Conservation (phyloP, 768 basidiomycete species). For the Suillus bovinus region DNA sequence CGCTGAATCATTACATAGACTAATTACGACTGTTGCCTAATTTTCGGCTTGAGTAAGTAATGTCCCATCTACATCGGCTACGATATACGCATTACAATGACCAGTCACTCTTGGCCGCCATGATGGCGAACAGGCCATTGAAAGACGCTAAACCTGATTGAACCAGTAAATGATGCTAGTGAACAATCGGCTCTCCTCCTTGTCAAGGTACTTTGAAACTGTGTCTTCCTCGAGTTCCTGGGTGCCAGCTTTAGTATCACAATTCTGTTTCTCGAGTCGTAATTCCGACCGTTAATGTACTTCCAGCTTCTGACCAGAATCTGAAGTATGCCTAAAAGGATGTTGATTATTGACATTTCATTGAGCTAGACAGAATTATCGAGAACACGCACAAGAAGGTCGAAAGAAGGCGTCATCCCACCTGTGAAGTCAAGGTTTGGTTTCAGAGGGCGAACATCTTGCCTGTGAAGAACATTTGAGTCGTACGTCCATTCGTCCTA, state of each 20-base stretch:
- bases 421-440: constrained; percentile 32
- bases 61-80: constrained; percentile 45
- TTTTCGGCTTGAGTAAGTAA: constrained; percentile 49
- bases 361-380: neutral
- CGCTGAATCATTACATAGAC: constrained; percentile 7
- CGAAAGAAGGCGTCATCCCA: constrained; percentile 74
- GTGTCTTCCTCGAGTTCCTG: constrained; percentile 51
- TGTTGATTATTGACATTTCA: neutral
- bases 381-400: constrained; percentile 46
- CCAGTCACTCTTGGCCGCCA: constrained; percentile 52
- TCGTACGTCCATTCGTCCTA: constrained; percentile 76
- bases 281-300: constrained; percentile 65
- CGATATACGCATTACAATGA: constrained; percentile 13
- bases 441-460: neutral
- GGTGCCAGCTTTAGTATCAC: constrained; percentile 49
- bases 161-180: neutral
- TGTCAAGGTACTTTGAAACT: constrained; percentile 36
- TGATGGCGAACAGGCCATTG: constrained; percentile 68
- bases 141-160: constrained; percentile 61
- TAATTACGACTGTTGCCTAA: constrained; percentile 2
- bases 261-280: constrained; percentile 63
- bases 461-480: constrained; percentile 70
- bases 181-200: constrained; percentile 43
- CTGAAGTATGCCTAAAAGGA: constrained; percentile 55
- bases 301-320: constrained; percentile 58